A percentile compares a stretch with the other conserved stretches of the same genome.
Evolutionary conservation across 2,329 filamentous ascomycete species (phyloP).

Genomic region (Magnaporthiopsis rhizophila): DNA sequence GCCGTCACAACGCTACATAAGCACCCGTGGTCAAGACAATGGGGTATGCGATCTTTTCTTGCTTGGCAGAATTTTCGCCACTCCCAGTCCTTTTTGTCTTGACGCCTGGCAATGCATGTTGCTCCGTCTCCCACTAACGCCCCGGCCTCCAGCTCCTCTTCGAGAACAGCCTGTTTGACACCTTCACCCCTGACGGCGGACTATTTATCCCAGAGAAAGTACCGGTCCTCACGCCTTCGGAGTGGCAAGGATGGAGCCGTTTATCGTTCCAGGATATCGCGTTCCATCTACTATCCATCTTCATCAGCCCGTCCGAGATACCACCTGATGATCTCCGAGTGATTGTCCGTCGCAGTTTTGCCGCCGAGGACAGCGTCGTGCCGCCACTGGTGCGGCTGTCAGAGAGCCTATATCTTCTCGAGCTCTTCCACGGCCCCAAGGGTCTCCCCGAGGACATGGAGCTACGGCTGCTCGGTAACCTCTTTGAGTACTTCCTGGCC

Average conservation of each 20-base stretch:
- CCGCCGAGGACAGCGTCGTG: not conserved
- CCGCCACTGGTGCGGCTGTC: not conserved
- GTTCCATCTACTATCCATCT: not conserved
- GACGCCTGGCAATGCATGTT: not conserved
- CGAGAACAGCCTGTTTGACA: not conserved
- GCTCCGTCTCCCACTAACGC: not conserved
- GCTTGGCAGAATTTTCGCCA: not conserved
- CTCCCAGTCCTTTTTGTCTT: not conserved
- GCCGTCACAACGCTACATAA: slow-evolving; percentile 1
- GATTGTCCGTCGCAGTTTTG: not conserved
- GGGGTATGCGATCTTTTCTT: not conserved
- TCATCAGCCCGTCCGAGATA: slow-evolving; percentile 1
- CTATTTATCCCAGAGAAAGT: not conserved
- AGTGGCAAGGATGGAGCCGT: not conserved
- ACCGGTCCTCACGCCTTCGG: not conserved
- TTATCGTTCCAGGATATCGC: slow-evolving; percentile 3
- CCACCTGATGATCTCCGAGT: not conserved
- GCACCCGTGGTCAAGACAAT: slow-evolving; percentile 2
- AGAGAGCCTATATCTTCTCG: not conserved
- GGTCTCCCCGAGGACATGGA: not conserved
- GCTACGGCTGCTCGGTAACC: not conserved
- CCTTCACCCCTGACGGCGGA: slow-evolving; percentile 1
- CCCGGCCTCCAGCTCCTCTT: not conserved
- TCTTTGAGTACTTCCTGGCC: slow-evolving; percentile 2
- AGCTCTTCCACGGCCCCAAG: slow-evolving; percentile 1